Conservation (phyloP, 2,329 filamentous ascomycete species). For the Aspergillus sp. region DNA sequence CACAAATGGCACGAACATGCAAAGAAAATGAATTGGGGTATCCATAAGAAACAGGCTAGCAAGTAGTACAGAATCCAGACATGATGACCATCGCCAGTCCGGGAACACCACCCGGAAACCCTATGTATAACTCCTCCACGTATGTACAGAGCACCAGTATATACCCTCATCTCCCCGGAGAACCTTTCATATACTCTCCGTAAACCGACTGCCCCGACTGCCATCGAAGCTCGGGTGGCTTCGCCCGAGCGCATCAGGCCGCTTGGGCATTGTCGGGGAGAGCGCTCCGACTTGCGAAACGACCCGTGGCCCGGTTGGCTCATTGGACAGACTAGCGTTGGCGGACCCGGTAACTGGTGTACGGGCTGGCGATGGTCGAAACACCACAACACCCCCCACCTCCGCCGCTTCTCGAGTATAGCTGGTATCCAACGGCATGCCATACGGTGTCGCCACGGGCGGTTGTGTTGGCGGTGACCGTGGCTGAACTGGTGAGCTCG, state of each 20-base stretch:
- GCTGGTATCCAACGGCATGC: conserved; percentile 34
- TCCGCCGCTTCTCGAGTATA: conserved; percentile 36
- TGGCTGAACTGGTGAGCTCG: conserved; percentile 27
- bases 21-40: conserved; percentile 14
- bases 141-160: conserved; percentile 14
- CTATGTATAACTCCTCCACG: conserved; percentile 2
- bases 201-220: conserved; percentile 50
- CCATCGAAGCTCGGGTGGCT: conserved; percentile 46
- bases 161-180: conserved; percentile 5
- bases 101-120: not conserved
- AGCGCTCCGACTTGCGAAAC: conserved; percentile 25
- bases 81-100: conserved; percentile 4
- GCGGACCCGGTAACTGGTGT: conserved; percentile 42
- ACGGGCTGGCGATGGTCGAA: conserved; percentile 46
- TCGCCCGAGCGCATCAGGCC: conserved; percentile 45
- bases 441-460: conserved; percentile 32
- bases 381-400: conserved; percentile 33
- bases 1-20: not conserved
- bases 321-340: conserved; percentile 27
- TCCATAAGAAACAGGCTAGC: conserved; percentile 10
- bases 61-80: conserved; percentile 16
- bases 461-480: conserved; percentile 27
- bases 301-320: conserved; percentile 27
- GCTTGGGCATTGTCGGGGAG: conserved; percentile 29
- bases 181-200: conserved; percentile 32